Evolutionary conservation across 805 yeast species (phyloP).

Genomic region (Scheffersomyces ergatensis): DNA sequence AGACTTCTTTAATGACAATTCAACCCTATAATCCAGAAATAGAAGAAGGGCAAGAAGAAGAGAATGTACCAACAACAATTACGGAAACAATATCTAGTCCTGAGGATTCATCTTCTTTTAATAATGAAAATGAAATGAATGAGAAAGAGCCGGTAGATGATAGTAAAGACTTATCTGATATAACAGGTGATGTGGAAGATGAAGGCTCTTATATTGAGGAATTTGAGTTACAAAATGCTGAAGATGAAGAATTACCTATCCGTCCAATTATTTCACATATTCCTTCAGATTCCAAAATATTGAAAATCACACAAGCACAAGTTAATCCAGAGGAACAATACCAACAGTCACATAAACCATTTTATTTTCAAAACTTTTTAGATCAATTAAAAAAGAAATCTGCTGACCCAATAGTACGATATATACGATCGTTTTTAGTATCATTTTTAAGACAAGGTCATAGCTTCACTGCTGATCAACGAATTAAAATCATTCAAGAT

Average conservation of each 20-base stretch:
- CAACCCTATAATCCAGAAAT: conserved; percentile 17
- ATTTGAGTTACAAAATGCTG: conserved; percentile 13
- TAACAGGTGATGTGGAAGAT: conserved; percentile 7
- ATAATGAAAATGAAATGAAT: neutral
- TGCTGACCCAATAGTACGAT: conserved; percentile 88
- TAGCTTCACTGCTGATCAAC: conserved; percentile 72
- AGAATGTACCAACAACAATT: neutral
- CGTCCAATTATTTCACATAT: neutral
- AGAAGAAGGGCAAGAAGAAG: neutral
- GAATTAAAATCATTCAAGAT: conserved; percentile 71
- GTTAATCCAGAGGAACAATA: conserved; percentile 34
- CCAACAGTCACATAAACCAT: conserved; percentile 46
- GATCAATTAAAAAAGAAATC: conserved; percentile 64
- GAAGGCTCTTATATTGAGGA: conserved; percentile 16
- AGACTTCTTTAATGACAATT: conserved; percentile 11
- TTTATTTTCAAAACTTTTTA: conserved; percentile 83
- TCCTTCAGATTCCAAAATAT: neutral
- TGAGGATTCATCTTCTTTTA: neutral
- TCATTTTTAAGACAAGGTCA: conserved; percentile 64
- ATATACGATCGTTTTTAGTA: conserved; percentile 76
- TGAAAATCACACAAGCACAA: conserved; percentile 5
- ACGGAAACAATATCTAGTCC: neutral
- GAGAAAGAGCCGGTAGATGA: neutral
- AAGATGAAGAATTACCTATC: conserved; percentile 4
- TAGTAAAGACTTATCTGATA: conserved; percentile 5